A percentile compares a stretch with the other conserved stretches of the same genome.
These are phyloP conservation scores for Lipomyces lipofer DNA, from an alignment of 805 yeast genomes.

Conservation along the genomic window DNA sequence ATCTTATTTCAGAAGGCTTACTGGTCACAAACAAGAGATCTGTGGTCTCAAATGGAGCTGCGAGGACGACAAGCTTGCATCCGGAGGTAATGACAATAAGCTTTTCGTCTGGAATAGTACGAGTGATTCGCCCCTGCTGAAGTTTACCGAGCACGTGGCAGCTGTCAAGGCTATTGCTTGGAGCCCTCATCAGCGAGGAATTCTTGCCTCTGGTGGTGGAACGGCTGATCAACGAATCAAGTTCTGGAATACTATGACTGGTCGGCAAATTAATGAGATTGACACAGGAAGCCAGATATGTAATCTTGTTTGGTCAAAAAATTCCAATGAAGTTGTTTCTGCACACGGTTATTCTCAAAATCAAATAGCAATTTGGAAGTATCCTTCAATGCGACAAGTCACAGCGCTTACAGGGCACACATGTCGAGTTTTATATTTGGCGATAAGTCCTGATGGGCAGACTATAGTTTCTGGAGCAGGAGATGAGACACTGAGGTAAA, in stretches of 20 bases:
- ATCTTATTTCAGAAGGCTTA: constrained; percentile 71
- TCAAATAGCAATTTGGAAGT: constrained; percentile 92
- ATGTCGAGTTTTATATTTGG: constrained; percentile 81
- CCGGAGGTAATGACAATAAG: constrained; percentile 93
- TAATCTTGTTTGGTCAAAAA: constrained; percentile 88
- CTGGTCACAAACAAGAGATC: constrained; percentile 86
- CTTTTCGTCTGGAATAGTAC: constrained; percentile 86
- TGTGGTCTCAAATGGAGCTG: constrained; percentile 95
- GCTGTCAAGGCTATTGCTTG: constrained; percentile 97
- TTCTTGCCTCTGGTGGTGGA: constrained; percentile 95
- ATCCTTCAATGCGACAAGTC: constrained; percentile 86
- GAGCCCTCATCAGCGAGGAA: constrained; percentile 96
- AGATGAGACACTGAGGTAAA: constrained; percentile 79
- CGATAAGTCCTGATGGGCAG: constrained; percentile 93
- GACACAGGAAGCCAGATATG: constrained; percentile 97
- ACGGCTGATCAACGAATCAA: constrained; percentile 89
- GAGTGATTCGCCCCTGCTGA: constrained; percentile 63
- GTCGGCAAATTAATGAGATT: constrained; percentile 69
- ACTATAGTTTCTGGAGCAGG: constrained; percentile 98
- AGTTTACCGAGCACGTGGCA: constrained; percentile 80
- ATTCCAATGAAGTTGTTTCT: constrained; percentile 87
- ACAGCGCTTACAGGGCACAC: constrained; percentile 95
- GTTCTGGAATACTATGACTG: constrained; percentile 88
- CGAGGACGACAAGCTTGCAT: constrained; percentile 86
- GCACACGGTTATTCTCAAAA: constrained; percentile 93